Evolutionary conservation across 768 basidiomycete species (phyloP).

Genomic region (Pilatotrama ljubarskyi): DNA sequence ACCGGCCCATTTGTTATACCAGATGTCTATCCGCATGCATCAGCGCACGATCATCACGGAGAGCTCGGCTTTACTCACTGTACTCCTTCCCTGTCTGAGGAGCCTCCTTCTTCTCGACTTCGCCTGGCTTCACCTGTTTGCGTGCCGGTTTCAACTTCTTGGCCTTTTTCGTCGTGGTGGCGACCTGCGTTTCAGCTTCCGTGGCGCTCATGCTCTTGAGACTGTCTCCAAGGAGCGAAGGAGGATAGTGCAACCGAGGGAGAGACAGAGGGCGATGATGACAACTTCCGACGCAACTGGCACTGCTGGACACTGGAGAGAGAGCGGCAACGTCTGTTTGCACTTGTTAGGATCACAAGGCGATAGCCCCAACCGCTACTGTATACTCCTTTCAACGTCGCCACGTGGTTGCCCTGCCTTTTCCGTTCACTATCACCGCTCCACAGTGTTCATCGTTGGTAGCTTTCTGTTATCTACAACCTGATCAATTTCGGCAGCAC

Average conservation of each 20-base stretch:
- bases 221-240: background rate
- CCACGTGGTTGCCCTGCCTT: slow-evolving; percentile 3
- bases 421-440: no score
- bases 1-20: slow-evolving; percentile 99
- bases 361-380: background rate
- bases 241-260: background rate
- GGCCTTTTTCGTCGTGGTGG: slow-evolving; percentile 26
- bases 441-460: no score
- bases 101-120: slow-evolving; percentile 86
- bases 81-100: slow-evolving; percentile 95
- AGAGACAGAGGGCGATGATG: background rate
- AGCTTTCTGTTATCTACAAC: no score
- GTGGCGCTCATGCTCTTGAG: slow-evolving; percentile 21
- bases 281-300: background rate
- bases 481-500: no score
- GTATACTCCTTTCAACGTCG: background rate
- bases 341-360: slow-evolving; percentile 19
- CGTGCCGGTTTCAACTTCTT: slow-evolving; percentile 90
- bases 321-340: slow-evolving; percentile 9
- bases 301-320: background rate
- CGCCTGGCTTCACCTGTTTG: slow-evolving; percentile 88
- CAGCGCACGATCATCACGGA: slow-evolving; percentile 9
- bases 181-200: slow-evolving; percentile 25
- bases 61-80: slow-evolving; percentile 56
- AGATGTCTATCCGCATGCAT: slow-evolving; percentile 62